Evolutionary conservation across 371 early-diverging fungal genomes (phyloP).

Genomic region (Quaeritorhiza haematococci): DNA sequence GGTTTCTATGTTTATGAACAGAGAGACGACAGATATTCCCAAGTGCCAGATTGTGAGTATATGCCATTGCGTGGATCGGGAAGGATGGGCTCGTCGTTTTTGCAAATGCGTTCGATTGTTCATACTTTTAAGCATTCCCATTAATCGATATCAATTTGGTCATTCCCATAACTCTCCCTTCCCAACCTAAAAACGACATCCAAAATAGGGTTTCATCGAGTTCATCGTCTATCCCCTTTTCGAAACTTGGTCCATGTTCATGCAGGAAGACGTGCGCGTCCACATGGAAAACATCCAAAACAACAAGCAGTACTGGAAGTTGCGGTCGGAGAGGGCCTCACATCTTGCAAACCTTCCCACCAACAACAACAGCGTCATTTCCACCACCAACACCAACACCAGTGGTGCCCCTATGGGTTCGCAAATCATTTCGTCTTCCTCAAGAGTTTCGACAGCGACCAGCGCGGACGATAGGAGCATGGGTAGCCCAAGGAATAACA

Average conservation of each 20-base stretch:
- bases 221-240: constrained; percentile 39
- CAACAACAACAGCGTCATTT: background rate
- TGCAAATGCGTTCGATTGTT: background rate
- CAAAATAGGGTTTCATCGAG: constrained; percentile 39
- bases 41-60: constrained; percentile 21
- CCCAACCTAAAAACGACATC: background rate
- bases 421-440: no score
- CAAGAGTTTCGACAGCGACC: no score
- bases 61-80: background rate
- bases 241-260: constrained; percentile 31
- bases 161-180: background rate
- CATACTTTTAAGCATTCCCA: background rate
- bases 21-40: constrained; percentile 26
- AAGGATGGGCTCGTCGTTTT: background rate
- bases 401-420: no score
- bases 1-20: constrained; percentile 38
- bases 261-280: constrained; percentile 25
- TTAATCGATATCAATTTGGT: background rate
- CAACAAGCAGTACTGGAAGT: constrained; percentile 34
- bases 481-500: no score
- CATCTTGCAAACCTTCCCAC: background rate
- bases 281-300: constrained; percentile 30
- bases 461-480: no score
- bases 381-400: no score
- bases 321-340: constrained; percentile 3